These are phyloP conservation scores for Pseudognaphalium luteoalbum DNA, from an alignment of 129 eudicot species.

Conservation along the genomic window DNA sequence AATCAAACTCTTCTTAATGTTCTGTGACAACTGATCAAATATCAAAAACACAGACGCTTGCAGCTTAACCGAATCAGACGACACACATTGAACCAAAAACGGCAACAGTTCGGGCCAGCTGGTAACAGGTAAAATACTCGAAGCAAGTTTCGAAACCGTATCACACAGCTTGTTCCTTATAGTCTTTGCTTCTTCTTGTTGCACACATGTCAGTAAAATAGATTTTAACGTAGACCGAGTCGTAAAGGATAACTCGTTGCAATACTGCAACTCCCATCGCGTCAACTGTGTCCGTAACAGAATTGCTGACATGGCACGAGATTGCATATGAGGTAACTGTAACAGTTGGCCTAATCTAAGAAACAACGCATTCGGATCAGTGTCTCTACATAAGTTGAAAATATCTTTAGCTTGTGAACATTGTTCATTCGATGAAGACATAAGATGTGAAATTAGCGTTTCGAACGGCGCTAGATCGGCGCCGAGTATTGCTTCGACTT, in stretches of 20 bases:
- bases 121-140: conserved; percentile 63
- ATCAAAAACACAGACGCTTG: conserved; percentile 88
- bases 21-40: conserved; percentile 78
- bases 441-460: too few species aligned
- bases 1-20: conserved; percentile 64
- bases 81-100: conserved; percentile 88
- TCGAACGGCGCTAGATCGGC: too few species aligned
- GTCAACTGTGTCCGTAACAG: conserved; percentile 82
- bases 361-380: too few species aligned
- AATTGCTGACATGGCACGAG: conserved; percentile 89
- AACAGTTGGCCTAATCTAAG: too few species aligned
- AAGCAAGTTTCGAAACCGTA: conserved; percentile 88
- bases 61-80: conserved; percentile 52
- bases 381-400: too few species aligned
- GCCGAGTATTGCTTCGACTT: too few species aligned
- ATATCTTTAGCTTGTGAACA: too few species aligned
- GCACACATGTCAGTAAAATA: conserved; percentile 53
- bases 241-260: conserved; percentile 56
- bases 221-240: conserved; percentile 66
- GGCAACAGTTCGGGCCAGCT: conserved; percentile 91
- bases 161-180: conserved; percentile 84
- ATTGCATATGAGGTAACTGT: conserved; percentile 38
- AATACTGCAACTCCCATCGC: conserved; percentile 57
- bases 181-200: conserved; percentile 58
- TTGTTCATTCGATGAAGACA: too few species aligned